These are phyloP conservation scores for Panicum miliaceum DNA, from an alignment of 176 grass and related monocot genomes.

Conservation along the genomic window DNA sequence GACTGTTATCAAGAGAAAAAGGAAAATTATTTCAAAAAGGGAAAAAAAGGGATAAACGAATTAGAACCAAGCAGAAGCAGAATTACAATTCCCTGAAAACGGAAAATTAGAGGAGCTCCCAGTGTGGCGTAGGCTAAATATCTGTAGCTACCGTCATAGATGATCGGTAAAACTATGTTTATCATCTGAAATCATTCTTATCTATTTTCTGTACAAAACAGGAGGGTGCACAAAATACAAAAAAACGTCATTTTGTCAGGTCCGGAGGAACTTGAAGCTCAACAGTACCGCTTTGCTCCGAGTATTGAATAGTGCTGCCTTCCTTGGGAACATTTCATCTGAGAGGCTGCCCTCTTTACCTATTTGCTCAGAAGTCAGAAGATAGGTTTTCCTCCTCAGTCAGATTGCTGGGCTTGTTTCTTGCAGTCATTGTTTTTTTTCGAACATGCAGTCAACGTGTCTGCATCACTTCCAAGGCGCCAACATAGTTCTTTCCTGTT, in stretches of 20 bases:
- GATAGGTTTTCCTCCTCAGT: neutral
- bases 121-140: neutral
- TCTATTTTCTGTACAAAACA: conserved; percentile 35
- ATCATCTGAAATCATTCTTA: neutral
- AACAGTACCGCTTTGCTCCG: neutral
- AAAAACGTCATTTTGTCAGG: neutral
- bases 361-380: neutral
- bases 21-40: too few species aligned
- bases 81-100: neutral
- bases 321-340: neutral
- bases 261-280: neutral
- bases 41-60: neutral
- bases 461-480: neutral
- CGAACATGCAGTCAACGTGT: neutral
- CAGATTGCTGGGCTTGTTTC: conserved; percentile 20
- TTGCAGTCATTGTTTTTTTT: conserved; percentile 15
- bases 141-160: neutral
- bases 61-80: neutral
- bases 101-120: neutral
- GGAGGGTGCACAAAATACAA: neutral
- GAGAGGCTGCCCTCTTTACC: neutral
- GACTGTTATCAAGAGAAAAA: neutral
- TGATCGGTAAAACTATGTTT: neutral
- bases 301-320: neutral
- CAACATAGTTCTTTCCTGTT: conserved; percentile 3